Evolutionary conservation across 805 yeast genomes (phyloP).

Genomic region (Monosporozyma servazzii): DNA sequence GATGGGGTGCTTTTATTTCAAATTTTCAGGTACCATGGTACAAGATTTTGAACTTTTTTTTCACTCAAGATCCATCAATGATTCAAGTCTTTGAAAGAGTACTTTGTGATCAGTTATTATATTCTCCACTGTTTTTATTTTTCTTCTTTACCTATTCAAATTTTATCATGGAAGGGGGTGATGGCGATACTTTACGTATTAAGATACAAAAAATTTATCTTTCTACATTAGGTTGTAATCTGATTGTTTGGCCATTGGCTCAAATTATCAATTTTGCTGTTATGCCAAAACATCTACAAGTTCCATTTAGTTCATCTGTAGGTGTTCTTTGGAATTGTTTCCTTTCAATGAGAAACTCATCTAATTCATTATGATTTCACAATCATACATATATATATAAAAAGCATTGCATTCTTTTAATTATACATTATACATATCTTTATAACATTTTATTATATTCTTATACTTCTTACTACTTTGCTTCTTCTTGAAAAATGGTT

Average conservation of each 20-base stretch:
- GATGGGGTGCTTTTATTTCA: conserved; percentile 82
- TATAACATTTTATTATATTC: conserved; percentile 16
- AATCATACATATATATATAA: not conserved
- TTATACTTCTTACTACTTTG: conserved; percentile 34
- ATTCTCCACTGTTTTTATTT: conserved; percentile 77
- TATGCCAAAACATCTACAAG: conserved; percentile 67
- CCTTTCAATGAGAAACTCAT: conserved; percentile 69
- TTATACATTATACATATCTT: not conserved
- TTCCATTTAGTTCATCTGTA: conserved; percentile 78
- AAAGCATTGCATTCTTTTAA: not conserved
- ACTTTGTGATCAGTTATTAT: conserved; percentile 79
- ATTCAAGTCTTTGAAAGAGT: conserved; percentile 82
- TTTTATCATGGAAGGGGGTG: conserved; percentile 67
- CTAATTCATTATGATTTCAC: conserved; percentile 15
- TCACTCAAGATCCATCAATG: conserved; percentile 71
- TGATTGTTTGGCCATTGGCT: conserved; percentile 74
- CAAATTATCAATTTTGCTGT: conserved; percentile 66
- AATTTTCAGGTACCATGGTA: conserved; percentile 88
- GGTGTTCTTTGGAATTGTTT: conserved; percentile 94
- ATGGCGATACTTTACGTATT: conserved; percentile 48
- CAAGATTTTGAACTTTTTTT: conserved; percentile 63
- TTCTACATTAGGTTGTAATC: conserved; percentile 57
- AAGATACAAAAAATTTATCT: conserved; percentile 62
- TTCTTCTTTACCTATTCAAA: conserved; percentile 80
- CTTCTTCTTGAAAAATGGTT: conserved; percentile 29